Percentiles rank a stretch among this genome's conserved stretches.
Evolutionary conservation across 1,284 basidiomycete species (phyloP).

Genomic region (Cerrena zonata): DNA sequence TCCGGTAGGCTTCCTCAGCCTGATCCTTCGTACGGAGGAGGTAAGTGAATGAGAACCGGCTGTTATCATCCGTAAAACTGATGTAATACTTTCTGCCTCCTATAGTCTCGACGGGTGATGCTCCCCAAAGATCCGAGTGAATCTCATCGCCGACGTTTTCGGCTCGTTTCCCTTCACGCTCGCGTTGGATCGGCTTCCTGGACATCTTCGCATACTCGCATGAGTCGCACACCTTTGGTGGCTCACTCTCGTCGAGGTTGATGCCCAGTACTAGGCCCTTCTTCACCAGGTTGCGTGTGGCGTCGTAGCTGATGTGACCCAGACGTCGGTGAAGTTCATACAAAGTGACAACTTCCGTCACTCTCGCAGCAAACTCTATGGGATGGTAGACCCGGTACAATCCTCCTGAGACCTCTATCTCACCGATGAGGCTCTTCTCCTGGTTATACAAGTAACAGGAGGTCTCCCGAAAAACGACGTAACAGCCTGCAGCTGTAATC

Average conservation of each 20-base stretch:
- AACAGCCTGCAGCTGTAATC: conserved; percentile 22
- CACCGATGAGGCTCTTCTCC: neutral
- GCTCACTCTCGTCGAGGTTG: conserved; percentile 9
- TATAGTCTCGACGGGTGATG: conserved; percentile 22
- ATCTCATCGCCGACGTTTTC: conserved; percentile 29
- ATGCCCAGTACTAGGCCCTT: conserved; percentile 9
- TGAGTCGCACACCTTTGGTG: conserved; percentile 21
- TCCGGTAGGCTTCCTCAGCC: neutral
- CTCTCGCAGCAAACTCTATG: neutral
- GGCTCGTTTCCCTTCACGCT: conserved; percentile 22
- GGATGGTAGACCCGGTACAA: conserved; percentile 23
- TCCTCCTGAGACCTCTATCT: conserved; percentile 9
- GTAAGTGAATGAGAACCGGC: conserved; percentile 21
- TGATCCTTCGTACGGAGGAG: conserved; percentile 20
- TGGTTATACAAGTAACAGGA: conserved; percentile 18
- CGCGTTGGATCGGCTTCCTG: conserved; percentile 25
- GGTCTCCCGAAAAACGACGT: conserved; percentile 18
- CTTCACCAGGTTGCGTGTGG: conserved; percentile 26
- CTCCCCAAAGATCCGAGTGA: conserved; percentile 35
- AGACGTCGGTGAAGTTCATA: conserved; percentile 28
- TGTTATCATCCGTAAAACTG: conserved; percentile 21
- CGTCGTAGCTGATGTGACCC: conserved; percentile 29
- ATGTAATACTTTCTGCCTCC: conserved; percentile 15
- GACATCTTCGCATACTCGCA: conserved; percentile 33
- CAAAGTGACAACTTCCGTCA: conserved; percentile 14